Evolutionary conservation across 2,329 filamentous ascomycete genomes (phyloP), one percentile per base, ranked within the genome.

Genomic region (Ophiocordyceps camponoti-saundersi): DNA sequence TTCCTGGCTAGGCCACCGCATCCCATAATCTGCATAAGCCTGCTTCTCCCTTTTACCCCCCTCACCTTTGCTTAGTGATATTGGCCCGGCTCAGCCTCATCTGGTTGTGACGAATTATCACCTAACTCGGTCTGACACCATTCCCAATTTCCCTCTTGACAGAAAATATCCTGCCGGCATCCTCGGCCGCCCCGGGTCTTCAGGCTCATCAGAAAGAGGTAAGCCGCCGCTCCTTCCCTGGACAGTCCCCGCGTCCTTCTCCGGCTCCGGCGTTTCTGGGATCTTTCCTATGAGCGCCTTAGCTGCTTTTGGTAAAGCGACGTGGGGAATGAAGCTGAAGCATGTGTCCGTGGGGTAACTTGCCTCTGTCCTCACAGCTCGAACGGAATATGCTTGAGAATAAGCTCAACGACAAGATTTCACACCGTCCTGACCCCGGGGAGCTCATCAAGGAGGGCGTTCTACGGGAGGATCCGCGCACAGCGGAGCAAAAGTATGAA

Each of bases 371-470:
- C 15, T 18, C n/a, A 48, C 45, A 75, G 68, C 79, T 95, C 41
- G 79, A 88, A 64, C 87, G 81, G 61, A 82, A 87, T 63, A 95
- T 95, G 88, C 77, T 83, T 15, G 83, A 80, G 49, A 85, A 95
- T 62, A 82, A 75, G 47, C 72, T 95, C 51, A 92, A 94, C 63
- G 87, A 93, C 58, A 89, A 89, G 63, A 79, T 95, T 51, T 76
- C 82, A 57, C 74, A 82, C 56, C 75, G 89, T 20, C 89, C 89
- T 1, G 72, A 76, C 34, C 82, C 85, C 12, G 85, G 88, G 53
- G 73, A 82, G 45, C 69, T 95, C 51, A 71, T 95, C 48, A 79
- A 83, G 57, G 79, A 84, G 54, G 88, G 88, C 6, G 85, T 95
- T 47, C 66, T 95, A 52, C 78, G 76, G 49, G 76, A 82, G 53